Conservation (phyloP, 768 basidiomycete species). For the Lactarius pseudohatsudake region DNA sequence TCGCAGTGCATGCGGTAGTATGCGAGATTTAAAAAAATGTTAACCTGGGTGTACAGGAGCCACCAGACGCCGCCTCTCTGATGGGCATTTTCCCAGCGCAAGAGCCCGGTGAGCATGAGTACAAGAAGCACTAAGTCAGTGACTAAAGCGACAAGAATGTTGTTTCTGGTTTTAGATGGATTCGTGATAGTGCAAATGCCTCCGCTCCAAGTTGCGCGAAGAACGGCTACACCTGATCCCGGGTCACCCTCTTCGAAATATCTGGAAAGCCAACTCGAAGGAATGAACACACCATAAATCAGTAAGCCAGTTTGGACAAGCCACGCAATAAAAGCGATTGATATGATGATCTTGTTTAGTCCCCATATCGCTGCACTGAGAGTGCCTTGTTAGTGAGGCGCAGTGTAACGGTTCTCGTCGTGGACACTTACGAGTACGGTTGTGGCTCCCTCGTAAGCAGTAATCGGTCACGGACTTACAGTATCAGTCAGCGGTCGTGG, state of each 20-base stretch:
- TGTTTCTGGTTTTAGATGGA: not conserved
- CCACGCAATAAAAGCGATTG: no score
- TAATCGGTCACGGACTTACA: no score
- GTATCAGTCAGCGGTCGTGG: no score
- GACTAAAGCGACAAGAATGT: not conserved
- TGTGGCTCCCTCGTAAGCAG: no score
- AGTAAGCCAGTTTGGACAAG: no score
- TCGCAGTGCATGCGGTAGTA: not conserved
- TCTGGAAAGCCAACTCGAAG: no score
- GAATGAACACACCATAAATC: no score
- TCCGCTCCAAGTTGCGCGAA: not conserved
- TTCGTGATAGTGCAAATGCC: not conserved
- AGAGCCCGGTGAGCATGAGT: constrained; percentile 13
- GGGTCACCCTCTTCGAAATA: not conserved
- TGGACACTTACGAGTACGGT: no score
- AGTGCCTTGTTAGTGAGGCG: no score
- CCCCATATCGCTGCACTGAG: no score
- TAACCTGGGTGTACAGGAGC: constrained; percentile 8
- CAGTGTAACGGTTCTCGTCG: no score
- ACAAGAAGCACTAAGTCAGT: constrained; percentile 1
- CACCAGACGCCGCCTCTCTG: not conserved
- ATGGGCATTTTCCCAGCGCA: constrained; percentile 8
- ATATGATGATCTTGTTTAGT: no score
- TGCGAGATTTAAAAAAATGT: not conserved
- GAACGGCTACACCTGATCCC: not conserved